A percentile compares a stretch with the other conserved stretches of the same genome.
Conservation (phyloP, 1,284 basidiomycete genomes). For the Marasmius tenuissimus region DNA sequence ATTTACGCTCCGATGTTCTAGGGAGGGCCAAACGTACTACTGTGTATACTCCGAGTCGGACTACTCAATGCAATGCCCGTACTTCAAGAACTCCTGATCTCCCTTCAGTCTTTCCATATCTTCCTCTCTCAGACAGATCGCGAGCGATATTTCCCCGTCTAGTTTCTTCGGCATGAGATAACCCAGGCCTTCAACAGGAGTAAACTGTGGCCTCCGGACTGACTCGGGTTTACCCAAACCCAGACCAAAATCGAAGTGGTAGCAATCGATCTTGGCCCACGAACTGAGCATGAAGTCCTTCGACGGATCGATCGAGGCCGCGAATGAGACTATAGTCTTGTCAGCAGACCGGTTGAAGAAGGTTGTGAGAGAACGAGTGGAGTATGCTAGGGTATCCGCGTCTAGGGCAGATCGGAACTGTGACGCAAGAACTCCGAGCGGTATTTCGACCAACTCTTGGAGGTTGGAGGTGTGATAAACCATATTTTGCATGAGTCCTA, state of each 20-base stretch:
- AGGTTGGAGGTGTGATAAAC: slow-evolving; percentile 18
- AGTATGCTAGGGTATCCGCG: slow-evolving; percentile 17
- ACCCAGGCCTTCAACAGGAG: slow-evolving; percentile 23
- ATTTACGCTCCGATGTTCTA: no score
- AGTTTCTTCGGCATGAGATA: slow-evolving; percentile 23
- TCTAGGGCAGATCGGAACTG: slow-evolving; percentile 22
- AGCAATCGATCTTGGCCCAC: slow-evolving; percentile 19
- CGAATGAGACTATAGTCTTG: slow-evolving; percentile 16
- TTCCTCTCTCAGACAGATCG: slow-evolving; percentile 25
- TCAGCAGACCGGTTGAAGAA: slow-evolving; percentile 16
- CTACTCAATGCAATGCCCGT: neutral
- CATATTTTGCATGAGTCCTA: slow-evolving; percentile 28
- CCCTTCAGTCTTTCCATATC: slow-evolving; percentile 22
- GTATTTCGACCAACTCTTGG: slow-evolving; percentile 17
- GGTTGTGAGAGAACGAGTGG: slow-evolving; percentile 23
- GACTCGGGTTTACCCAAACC: slow-evolving; percentile 24
- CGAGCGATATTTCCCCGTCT: slow-evolving; percentile 23
- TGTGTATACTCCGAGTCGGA: neutral
- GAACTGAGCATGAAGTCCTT: slow-evolving; percentile 28
- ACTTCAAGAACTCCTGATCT: slow-evolving; percentile 19
- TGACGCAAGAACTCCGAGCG: slow-evolving; percentile 22
- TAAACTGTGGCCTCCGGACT: slow-evolving; percentile 24
- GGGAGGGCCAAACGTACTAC: neutral
- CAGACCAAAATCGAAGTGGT: slow-evolving; percentile 24
- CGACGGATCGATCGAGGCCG: slow-evolving; percentile 18